Percentiles rank a stretch among this genome's conserved stretches.
Evolutionary conservation across 768 basidiomycete species (phyloP).

Genomic region (Hericium erinaceus): DNA sequence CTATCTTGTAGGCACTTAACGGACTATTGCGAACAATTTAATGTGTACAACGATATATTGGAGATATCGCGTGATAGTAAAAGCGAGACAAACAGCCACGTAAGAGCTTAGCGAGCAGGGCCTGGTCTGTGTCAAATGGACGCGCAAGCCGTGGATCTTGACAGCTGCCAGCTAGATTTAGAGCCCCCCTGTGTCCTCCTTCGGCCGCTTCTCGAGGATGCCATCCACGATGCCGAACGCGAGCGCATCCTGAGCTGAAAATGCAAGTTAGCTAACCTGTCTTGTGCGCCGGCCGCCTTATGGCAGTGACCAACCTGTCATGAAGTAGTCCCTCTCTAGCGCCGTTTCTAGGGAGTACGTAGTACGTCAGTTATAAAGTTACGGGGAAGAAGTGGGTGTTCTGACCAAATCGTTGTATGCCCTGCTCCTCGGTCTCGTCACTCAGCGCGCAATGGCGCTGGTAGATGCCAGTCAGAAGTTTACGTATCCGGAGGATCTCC

Average conservation of each 20-base stretch:
- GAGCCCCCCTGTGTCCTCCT: slow-evolving; percentile 28
- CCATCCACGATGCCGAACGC: slow-evolving; percentile 91
- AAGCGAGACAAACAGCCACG: background rate
- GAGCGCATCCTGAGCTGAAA: slow-evolving; percentile 73
- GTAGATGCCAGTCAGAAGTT: slow-evolving; percentile 80
- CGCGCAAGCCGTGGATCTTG: too few species aligned
- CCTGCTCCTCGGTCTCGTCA: slow-evolving; percentile 55
- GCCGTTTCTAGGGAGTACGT: slow-evolving; percentile 52
- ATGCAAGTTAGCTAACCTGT: slow-evolving; percentile 12
- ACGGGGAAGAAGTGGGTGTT: slow-evolving; percentile 15
- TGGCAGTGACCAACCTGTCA: slow-evolving; percentile 54
- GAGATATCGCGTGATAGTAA: background rate
- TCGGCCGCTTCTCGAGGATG: slow-evolving; percentile 73
- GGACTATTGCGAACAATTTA: background rate
- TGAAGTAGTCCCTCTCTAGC: slow-evolving; percentile 90
- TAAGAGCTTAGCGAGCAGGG: too few species aligned
- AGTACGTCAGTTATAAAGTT: slow-evolving; percentile 10
- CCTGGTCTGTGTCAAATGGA: too few species aligned
- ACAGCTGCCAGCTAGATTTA: background rate
- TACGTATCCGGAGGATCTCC: slow-evolving; percentile 86
- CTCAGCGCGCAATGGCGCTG: slow-evolving; percentile 70
- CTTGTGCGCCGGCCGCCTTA: slow-evolving; percentile 11
- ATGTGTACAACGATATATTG: background rate
- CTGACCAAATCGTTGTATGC: slow-evolving; percentile 72
- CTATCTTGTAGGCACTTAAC: background rate